Conservation (phyloP, 768 basidiomycete species). For the Suillus alpinus region DNA sequence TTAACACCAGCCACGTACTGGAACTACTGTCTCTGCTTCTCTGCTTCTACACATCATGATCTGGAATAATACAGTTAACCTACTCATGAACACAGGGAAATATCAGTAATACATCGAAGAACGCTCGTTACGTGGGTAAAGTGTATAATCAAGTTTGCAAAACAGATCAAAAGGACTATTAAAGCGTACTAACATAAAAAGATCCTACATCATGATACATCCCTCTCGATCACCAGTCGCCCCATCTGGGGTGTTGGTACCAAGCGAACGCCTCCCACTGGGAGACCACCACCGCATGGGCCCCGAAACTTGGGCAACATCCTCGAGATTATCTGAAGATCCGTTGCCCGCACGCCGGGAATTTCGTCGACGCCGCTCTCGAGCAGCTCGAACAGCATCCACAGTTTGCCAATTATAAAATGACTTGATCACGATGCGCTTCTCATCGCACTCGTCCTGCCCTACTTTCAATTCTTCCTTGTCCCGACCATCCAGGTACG, state of each 20-base stretch:
- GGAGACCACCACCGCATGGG: slow-evolving; percentile 38
- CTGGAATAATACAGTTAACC: slow-evolving; percentile 2
- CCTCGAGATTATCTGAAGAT: slow-evolving; percentile 28
- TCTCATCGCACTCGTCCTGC: slow-evolving; percentile 79
- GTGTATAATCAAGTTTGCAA: slow-evolving; percentile 10
- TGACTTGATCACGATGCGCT: slow-evolving; percentile 73
- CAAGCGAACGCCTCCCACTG: slow-evolving; percentile 46
- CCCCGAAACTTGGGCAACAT: slow-evolving; percentile 19
- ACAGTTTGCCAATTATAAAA: slow-evolving; percentile 88
- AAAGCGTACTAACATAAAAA: slow-evolving; percentile 28
- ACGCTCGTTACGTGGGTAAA: slow-evolving; percentile 13
- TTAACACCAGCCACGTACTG: not conserved
- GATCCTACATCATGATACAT: slow-evolving; percentile 65
- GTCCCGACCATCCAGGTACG: slow-evolving; percentile 70
- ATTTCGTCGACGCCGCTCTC: slow-evolving; percentile 65
- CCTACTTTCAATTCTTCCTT: slow-evolving; percentile 62
- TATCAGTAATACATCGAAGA: slow-evolving; percentile 11
- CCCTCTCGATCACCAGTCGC: slow-evolving; percentile 47
- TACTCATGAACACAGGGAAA: not conserved
- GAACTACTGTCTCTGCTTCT: not conserved
- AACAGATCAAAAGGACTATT: slow-evolving; percentile 13
- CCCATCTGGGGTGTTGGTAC: slow-evolving; percentile 48
- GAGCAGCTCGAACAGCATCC: slow-evolving; percentile 64
- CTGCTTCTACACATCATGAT: not conserved
- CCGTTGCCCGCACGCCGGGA: slow-evolving; percentile 44